A percentile compares a stretch with the other conserved stretches of the same genome.
Conservation (phyloP, 768 basidiomycete genomes). For the Hygrocybe coccinea region DNA sequence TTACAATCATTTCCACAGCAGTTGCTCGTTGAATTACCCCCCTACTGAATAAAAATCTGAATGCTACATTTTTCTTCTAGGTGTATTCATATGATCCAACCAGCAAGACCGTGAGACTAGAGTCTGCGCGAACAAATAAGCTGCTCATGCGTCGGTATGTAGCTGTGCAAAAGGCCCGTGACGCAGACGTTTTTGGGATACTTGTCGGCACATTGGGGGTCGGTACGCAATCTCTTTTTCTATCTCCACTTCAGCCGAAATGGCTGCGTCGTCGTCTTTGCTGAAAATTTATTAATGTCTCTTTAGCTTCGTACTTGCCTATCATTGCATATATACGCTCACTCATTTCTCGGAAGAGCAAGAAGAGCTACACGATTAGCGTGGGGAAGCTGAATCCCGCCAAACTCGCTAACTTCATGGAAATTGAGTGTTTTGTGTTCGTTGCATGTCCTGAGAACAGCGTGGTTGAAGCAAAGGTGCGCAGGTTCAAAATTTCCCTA, state of each 20-base stretch:
- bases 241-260: not conserved
- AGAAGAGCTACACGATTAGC: slow-evolving; percentile 92
- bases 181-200: slow-evolving; percentile 92
- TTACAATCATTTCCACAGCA: not conserved
- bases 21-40: not conserved
- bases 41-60: not conserved
- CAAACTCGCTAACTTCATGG: slow-evolving; percentile 92
- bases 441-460: slow-evolving; percentile 95
- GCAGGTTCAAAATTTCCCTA: slow-evolving; percentile 7
- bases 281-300: not conserved
- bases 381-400: slow-evolving; percentile 94
- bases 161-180: slow-evolving; percentile 78
- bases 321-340: slow-evolving; percentile 77
- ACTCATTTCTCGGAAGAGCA: slow-evolving; percentile 58
- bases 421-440: slow-evolving; percentile 92
- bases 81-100: slow-evolving; percentile 73
- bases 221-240: slow-evolving; percentile 40
- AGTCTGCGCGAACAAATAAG: slow-evolving; percentile 69
- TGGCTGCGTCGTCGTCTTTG: not conserved
- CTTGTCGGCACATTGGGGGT: slow-evolving; percentile 93
- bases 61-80: slow-evolving; percentile 33
- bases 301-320: slow-evolving; percentile 74
- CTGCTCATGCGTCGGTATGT: slow-evolving; percentile 89
- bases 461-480: slow-evolving; percentile 65
- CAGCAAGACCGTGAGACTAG: slow-evolving; percentile 41